Conservation (phyloP, 2,329 filamentous ascomycete species). For the Thielaviopsis musarum region DNA sequence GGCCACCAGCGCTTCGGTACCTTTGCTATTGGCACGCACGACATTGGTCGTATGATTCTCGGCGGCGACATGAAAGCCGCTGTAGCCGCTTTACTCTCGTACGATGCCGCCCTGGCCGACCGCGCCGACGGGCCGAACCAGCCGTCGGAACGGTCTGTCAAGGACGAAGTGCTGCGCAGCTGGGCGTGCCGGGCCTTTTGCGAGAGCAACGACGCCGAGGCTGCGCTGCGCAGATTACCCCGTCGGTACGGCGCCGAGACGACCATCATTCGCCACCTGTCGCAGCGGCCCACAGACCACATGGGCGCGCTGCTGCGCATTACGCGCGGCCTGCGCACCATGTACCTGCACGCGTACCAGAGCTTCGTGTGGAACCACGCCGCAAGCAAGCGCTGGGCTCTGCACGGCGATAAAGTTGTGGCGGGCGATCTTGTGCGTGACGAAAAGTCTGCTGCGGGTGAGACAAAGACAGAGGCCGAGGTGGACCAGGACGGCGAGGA, state of each 20-base stretch:
- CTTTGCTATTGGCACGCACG: constrained; percentile 70
- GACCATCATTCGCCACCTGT: constrained; percentile 62
- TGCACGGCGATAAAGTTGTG: constrained; percentile 56
- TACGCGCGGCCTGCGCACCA: constrained; percentile 64
- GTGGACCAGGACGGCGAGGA: constrained; percentile 35
- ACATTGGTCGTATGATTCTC: constrained; percentile 69
- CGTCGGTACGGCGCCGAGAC: constrained; percentile 67
- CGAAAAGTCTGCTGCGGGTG: constrained; percentile 13
- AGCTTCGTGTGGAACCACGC: constrained; percentile 86
- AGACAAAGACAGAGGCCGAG: constrained; percentile 20
- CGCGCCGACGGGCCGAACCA: constrained; percentile 23
- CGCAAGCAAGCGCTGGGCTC: constrained; percentile 63
- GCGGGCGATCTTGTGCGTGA: constrained; percentile 69
- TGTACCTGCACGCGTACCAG: constrained; percentile 97
- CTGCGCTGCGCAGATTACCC: constrained; percentile 54
- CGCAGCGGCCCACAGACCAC: constrained; percentile 47
- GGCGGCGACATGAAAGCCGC: constrained; percentile 67
- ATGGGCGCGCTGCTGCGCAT: constrained; percentile 68
- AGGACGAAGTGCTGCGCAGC: constrained; percentile 66
- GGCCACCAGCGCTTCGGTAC: constrained; percentile 95
- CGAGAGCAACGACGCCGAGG: constrained; percentile 37
- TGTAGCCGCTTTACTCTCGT: constrained; percentile 59
- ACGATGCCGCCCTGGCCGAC: constrained; percentile 43
- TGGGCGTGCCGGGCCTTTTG: constrained; percentile 59
- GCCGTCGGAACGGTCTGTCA: constrained; percentile 34